Evolutionary conservation across 805 yeast genomes (phyloP).

Genomic region (Lipomyces sp.): DNA sequence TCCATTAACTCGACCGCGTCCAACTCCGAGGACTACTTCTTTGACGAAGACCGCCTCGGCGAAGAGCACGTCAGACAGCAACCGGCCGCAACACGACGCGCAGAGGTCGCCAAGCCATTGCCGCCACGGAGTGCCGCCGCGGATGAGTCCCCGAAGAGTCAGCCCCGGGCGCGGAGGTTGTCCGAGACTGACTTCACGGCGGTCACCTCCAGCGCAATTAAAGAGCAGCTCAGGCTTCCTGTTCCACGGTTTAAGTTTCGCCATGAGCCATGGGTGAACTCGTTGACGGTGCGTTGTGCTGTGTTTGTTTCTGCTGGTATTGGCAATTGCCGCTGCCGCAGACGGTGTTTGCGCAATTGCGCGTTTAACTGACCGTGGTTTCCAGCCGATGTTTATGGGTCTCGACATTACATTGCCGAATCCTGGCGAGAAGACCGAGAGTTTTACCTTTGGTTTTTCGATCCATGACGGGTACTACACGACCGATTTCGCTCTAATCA

Average conservation of each 20-base stretch:
- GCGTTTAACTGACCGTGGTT: too few species aligned
- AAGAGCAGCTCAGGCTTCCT: slow-evolving; percentile 6
- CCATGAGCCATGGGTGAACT: slow-evolving; percentile 20
- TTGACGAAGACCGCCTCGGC: slow-evolving; percentile 4
- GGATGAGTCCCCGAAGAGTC: background rate
- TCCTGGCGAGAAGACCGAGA: background rate
- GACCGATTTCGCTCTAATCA: slow-evolving; percentile 24
- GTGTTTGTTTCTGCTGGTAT: background rate
- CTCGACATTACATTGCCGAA: slow-evolving; percentile 17
- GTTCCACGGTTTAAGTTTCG: slow-evolving; percentile 9
- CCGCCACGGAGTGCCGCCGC: background rate
- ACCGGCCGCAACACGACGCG: background rate
- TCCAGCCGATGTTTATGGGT: slow-evolving; percentile 27
- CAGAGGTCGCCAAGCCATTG: background rate
- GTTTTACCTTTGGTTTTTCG: slow-evolving; percentile 24
- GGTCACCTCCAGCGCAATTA: slow-evolving; percentile 7
- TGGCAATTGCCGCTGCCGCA: background rate
- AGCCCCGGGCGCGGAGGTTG: background rate
- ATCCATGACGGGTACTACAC: slow-evolving; percentile 28
- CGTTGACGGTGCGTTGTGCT: slow-evolving; percentile 9
- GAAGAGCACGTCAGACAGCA: background rate
- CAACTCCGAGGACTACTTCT: background rate
- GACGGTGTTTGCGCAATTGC: too few species aligned
- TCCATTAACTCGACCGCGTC: slow-evolving; percentile 6
- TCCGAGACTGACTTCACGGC: slow-evolving; percentile 13